A percentile compares a stretch with the other conserved stretches of the same genome.
These are phyloP conservation scores for Cercospora nicotianae DNA, from an alignment of 2,329 filamentous ascomycete genomes.

Conservation along the genomic window DNA sequence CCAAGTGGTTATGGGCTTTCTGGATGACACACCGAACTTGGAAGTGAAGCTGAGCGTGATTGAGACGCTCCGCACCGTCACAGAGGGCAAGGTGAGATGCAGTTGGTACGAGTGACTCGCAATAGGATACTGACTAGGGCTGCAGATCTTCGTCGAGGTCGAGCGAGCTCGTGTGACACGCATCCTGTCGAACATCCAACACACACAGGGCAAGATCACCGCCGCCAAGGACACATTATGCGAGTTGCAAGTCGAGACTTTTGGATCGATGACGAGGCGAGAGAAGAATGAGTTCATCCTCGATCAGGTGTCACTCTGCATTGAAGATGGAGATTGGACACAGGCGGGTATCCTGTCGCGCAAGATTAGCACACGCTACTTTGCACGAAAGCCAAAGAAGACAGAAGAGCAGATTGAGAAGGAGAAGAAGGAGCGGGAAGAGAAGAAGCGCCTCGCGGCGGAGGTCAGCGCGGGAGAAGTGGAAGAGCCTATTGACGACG, in stretches of 20 bases:
- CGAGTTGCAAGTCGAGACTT: conserved; percentile 97
- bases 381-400: conserved; percentile 88
- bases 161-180: conserved; percentile 93
- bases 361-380: conserved; percentile 95
- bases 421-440: conserved; percentile 78
- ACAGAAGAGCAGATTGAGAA: conserved; percentile 85
- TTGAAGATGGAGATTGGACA: conserved; percentile 93
- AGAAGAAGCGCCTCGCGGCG: conserved; percentile 75
- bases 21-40: conserved; percentile 78
- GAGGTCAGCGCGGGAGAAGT: conserved; percentile 60
- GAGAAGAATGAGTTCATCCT: conserved; percentile 99
- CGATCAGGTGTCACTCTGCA: conserved; percentile 90
- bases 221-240: conserved; percentile 90
- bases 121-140: conserved; percentile 13
- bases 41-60: conserved; percentile 92
- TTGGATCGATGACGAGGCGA: conserved; percentile 93
- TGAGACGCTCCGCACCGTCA: conserved; percentile 91
- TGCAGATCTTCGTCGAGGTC: conserved; percentile 93
- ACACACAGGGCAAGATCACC: conserved; percentile 86
- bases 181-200: conserved; percentile 97
- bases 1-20: conserved; percentile 88
- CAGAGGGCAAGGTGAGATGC: conserved; percentile 78
- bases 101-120: background rate
- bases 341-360: conserved; percentile 90
- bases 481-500: conserved; percentile 74